Base-by-base conservation (phyloP, 2,329 filamentous ascomycete species). In the Pyricularia sp. region DNA sequence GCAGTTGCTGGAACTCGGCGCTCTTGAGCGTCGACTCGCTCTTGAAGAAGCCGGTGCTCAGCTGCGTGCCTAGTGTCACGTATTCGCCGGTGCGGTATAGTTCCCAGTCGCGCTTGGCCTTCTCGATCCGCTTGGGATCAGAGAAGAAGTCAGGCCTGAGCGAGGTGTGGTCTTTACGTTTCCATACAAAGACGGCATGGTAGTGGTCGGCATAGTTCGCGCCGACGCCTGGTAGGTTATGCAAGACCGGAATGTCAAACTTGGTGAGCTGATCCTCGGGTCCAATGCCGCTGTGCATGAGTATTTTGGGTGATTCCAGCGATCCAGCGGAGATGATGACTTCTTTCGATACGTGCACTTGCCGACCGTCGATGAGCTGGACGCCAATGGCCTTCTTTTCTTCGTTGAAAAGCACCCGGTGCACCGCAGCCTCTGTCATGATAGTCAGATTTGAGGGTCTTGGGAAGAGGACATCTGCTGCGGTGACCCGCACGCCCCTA, bases 381-480 rank as follows among this genome's bases (percentile, higher is more conserved):
- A 96, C 79, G 67, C 90, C 89, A 19, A 83, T 88, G 68, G 91
- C 91, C 63, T 81, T 83, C 71, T 87, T 84, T 69, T 84, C 84
- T 64, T 84, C 0, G 68, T 81, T 77, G 64, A 96, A 83, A 70
- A 93, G 89, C 73, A 96, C 78, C 75, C 88, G 90, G 74, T 85
- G 89, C 67, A 96, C 92, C 87, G 91, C 94, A 28, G 91, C 89
- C 72, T 96, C 88, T 73, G 91, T 96, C 66, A 96, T 81, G 67
- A 96, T 82, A 49, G 90, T 94, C 73, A 96, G 77, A 78, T 96
- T 96, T 65, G 28, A n/a, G 4, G 77, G 77, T 0, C 70, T 62
- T 55, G 69, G 65, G 12, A 66, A 55, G 7, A 82, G 68, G 60
- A 79, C 74, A 64, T 79, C 79, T 3, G 73, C 72, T 0, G 80